Evolutionary conservation across 2,329 filamentous ascomycete genomes (phyloP).

Genomic region (Tolypocladium amazonense): DNA sequence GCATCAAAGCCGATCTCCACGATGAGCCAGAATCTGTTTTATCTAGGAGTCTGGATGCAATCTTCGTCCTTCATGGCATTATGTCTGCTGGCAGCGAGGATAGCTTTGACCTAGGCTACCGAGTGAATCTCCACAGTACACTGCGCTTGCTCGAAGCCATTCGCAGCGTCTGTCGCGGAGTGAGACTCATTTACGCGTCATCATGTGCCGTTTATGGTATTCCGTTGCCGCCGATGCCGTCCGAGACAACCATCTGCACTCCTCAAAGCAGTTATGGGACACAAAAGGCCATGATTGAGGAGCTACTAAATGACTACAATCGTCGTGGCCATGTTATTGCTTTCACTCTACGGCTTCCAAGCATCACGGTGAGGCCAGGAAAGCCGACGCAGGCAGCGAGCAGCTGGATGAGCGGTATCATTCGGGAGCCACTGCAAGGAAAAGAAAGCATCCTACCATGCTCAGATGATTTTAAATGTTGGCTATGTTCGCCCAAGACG

Average conservation of each 20-base stretch:
- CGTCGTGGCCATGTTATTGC: slow-evolving; percentile 46
- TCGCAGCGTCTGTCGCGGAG: slow-evolving; percentile 29
- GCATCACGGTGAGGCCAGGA: slow-evolving; percentile 49
- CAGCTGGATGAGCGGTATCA: slow-evolving; percentile 51
- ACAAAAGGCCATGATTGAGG: slow-evolving; percentile 51
- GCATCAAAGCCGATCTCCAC: slow-evolving; percentile 14
- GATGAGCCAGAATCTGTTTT: slow-evolving; percentile 6
- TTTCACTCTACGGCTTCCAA: slow-evolving; percentile 46
- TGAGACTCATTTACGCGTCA: slow-evolving; percentile 45
- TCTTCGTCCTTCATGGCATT: slow-evolving; percentile 50
- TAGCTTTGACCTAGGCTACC: slow-evolving; percentile 41
- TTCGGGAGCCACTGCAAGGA: slow-evolving; percentile 42
- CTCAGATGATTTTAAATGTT: slow-evolving; percentile 32
- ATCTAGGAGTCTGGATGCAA: slow-evolving; percentile 26
- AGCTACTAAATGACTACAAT: slow-evolving; percentile 21
- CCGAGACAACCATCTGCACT: slow-evolving; percentile 32
- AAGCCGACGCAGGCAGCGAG: slow-evolving; percentile 49
- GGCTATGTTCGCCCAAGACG: slow-evolving; percentile 41
- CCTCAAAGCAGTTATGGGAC: slow-evolving; percentile 49
- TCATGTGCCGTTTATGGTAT: slow-evolving; percentile 49
- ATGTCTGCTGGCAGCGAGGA: slow-evolving; percentile 53
- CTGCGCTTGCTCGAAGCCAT: slow-evolving; percentile 40
- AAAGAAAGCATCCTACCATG: slow-evolving; percentile 35
- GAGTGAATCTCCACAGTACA: slow-evolving; percentile 47
- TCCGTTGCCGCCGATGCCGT: slow-evolving; percentile 32